Evolutionary conservation across 331 rosid species (phyloP).

Genomic region (Quercus lobata): DNA sequence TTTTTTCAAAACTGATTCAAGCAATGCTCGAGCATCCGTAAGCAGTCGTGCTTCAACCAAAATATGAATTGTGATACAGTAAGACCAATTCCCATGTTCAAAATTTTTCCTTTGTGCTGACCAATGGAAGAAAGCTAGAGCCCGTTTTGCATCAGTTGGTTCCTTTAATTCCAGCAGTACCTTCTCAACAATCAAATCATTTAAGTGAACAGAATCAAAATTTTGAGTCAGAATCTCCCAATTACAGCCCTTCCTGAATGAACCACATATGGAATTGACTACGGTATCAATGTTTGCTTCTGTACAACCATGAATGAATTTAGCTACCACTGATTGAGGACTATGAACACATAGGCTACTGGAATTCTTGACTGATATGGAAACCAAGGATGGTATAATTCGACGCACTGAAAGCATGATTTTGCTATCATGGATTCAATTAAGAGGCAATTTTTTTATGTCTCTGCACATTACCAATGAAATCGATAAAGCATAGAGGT

Average conservation of each 20-base stretch:
- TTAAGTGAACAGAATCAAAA: constrained; percentile 30
- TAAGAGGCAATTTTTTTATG: too few species aligned
- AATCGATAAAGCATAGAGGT: too few species aligned
- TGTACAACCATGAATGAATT: constrained; percentile 16
- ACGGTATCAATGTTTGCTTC: neutral
- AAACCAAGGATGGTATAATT: constrained; percentile 3
- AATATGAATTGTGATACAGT: constrained; percentile 48
- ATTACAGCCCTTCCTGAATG: constrained; percentile 42
- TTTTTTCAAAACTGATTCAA: constrained; percentile 40
- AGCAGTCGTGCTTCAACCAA: constrained; percentile 42
- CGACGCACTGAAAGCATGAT: neutral
- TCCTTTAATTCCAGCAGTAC: constrained; percentile 44
- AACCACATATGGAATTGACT: constrained; percentile 32
- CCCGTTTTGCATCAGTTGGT: constrained; percentile 64
- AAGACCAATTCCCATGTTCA: constrained; percentile 48
- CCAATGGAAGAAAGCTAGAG: constrained; percentile 84
- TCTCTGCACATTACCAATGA: too few species aligned
- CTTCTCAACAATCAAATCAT: constrained; percentile 36
- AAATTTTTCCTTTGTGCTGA: constrained; percentile 34
- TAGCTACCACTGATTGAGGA: neutral
- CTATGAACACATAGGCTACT: neutral
- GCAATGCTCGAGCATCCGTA: constrained; percentile 58
- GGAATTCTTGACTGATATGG: constrained; percentile 7
- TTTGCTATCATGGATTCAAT: neutral
- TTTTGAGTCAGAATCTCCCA: constrained; percentile 52